A percentile compares a stretch with the other conserved stretches of the same genome.
Conservation (phyloP, 768 basidiomycete species). For the Tylopilus rubrobrunneus region DNA sequence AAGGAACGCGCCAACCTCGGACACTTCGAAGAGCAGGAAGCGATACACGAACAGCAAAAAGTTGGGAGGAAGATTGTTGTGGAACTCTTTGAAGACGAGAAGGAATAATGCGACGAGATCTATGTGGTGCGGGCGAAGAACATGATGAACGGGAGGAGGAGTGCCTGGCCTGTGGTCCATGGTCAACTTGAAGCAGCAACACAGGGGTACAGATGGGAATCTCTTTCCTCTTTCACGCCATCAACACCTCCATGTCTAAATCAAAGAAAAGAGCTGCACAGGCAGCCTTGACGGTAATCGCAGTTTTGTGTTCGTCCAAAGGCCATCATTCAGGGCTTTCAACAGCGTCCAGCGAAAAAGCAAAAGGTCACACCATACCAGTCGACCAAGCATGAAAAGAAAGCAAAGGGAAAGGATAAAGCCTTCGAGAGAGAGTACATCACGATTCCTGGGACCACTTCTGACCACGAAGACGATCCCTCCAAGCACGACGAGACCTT, state of each 20-base stretch:
- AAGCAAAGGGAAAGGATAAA: slow-evolving; percentile 52
- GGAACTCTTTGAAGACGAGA: slow-evolving; percentile 57
- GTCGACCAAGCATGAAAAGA: slow-evolving; percentile 22
- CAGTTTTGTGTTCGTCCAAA: not conserved
- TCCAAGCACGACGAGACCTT: slow-evolving; percentile 72
- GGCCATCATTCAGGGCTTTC: not conserved
- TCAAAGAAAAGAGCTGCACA: slow-evolving; percentile 34
- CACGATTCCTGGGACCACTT: slow-evolving; percentile 45
- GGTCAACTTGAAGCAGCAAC: not conserved
- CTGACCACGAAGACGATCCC: slow-evolving; percentile 39
- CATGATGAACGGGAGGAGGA: slow-evolving; percentile 61
- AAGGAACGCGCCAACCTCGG: slow-evolving; percentile 47
- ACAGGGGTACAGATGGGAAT: slow-evolving; percentile 9
- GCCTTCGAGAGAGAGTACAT: slow-evolving; percentile 58
- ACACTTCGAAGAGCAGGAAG: slow-evolving; percentile 62
- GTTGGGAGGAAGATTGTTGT: slow-evolving; percentile 48
- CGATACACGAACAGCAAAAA: slow-evolving; percentile 66
- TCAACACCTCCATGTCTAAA: slow-evolving; percentile 24
- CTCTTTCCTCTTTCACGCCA: slow-evolving; percentile 18
- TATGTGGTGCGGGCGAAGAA: slow-evolving; percentile 75
- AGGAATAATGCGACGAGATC: slow-evolving; percentile 61
- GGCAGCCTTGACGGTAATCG: slow-evolving; percentile 25
- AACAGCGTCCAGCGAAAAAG: slow-evolving; percentile 51
- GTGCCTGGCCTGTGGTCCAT: slow-evolving; percentile 36
- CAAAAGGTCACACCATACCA: slow-evolving; percentile 46